Base-by-base conservation (phyloP, 768 basidiomycete genomes). In the Pulveroboletus sp. region DNA sequence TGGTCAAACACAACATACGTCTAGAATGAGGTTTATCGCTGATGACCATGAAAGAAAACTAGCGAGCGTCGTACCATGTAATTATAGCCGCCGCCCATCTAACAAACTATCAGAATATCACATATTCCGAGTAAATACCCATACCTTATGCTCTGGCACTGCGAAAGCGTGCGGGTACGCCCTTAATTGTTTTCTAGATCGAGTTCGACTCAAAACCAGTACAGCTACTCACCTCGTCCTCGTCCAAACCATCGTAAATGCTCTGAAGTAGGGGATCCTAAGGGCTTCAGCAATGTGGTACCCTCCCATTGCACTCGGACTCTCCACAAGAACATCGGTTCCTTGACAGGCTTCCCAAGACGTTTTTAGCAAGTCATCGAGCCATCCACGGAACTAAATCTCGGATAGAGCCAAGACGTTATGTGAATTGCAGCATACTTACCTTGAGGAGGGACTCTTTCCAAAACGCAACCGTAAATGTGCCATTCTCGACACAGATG, bases 101-200 rank as follows among this genome's bases (percentile, higher is more conserved):
- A 51, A 41, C 37, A 47, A 36, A 45, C 38, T 40, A n/a, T 63
- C 50, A 54, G 63, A 50, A 62, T 43, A 38, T 49, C 28, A 45
- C 5, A 28, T 17, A 38, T 26, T 43, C 27, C 46, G 31, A 54
- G 35, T 8, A 31, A 28, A 49, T 27, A 51, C 47, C 31, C 70
- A 21, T 58, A 85, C 89, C 80, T 96, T 97, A 60, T 81, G 84
- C 46, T 98, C 96, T 4, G 96, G 96, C 4, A 97, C 96, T 13
- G 93, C 96, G 59, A 99, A 95, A 3, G 95, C 94, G 64, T 98
- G 95, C 3, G 96, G 95, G 68, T 98, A 99, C 6, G 89, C 93
- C 61, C 89, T 88, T 44, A 37, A 49, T 45, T 50, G 50, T 38
- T 33, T 27, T 59, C 36, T 40, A 46, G 13, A 39, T 48, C 27